A percentile compares a stretch with the other conserved stretches of the same genome.
Evolutionary conservation across 306 rosid genomes (phyloP).

Genomic region (Quercus cerris): DNA sequence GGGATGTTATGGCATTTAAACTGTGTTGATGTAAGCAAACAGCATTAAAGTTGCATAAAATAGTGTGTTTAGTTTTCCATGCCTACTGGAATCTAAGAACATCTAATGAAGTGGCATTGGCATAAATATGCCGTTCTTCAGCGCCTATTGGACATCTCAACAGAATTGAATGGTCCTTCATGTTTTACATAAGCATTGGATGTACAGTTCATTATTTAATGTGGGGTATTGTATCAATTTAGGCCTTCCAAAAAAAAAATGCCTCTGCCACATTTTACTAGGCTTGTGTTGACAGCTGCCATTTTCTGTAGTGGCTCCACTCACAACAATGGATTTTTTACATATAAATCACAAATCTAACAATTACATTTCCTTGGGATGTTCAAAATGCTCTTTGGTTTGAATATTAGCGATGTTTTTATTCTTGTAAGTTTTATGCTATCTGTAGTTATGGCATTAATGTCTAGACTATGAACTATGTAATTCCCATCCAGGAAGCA

Average conservation of each 20-base stretch:
- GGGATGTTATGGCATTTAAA: not conserved
- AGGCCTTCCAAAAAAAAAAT: not conserved
- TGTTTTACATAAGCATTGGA: not conserved
- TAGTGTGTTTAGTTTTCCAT: not conserved
- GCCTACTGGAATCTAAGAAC: not conserved
- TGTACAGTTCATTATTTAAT: not conserved
- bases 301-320: not conserved
- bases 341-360: not conserved
- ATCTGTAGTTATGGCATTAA: slow-evolving; percentile 7
- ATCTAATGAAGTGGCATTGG: not conserved
- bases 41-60: not conserved
- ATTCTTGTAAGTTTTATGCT: not conserved
- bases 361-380: not conserved
- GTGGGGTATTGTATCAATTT: not conserved
- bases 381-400: not conserved
- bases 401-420: not conserved
- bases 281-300: not conserved
- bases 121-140: not conserved
- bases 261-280: not conserved
- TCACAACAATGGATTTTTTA: not conserved
- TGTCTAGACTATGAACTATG: slow-evolving; percentile 16
- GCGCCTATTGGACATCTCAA: not conserved
- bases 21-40: not conserved
- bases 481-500: slow-evolving; percentile 63
- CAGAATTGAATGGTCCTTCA: not conserved